Conservation (phyloP, 148 eudicot genomes). For the Chenopodium suecicum region DNA sequence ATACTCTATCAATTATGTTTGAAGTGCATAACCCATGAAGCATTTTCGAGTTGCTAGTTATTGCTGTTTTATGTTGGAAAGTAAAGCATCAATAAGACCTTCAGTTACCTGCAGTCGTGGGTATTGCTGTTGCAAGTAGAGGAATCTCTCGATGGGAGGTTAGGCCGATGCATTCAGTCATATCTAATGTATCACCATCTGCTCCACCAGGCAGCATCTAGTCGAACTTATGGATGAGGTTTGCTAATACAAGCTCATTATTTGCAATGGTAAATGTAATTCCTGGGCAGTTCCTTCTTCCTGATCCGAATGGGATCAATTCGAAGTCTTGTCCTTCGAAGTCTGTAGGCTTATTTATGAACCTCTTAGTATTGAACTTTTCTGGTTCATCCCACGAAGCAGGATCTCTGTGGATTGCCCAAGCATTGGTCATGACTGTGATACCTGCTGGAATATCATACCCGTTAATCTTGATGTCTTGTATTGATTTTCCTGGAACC, state of each 20-base stretch:
- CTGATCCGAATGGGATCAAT: slow-evolving; percentile 35
- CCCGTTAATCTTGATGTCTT: slow-evolving; percentile 12
- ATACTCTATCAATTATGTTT: background rate
- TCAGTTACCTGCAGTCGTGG: background rate
- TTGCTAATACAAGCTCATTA: slow-evolving; percentile 27
- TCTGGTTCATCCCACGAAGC: slow-evolving; percentile 23
- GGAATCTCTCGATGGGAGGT: slow-evolving; percentile 17
- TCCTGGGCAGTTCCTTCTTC: slow-evolving; percentile 31
- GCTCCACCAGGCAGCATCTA: slow-evolving; percentile 24
- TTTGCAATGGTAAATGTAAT: slow-evolving; percentile 16
- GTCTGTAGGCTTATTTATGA: slow-evolving; percentile 17
- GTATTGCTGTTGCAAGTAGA: slow-evolving; percentile 20
- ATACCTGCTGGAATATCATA: slow-evolving; percentile 23
- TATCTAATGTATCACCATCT: slow-evolving; percentile 13
- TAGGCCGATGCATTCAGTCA: slow-evolving; percentile 19
- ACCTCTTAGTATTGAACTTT: slow-evolving; percentile 21
- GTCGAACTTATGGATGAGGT: slow-evolving; percentile 27
- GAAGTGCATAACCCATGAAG: background rate
- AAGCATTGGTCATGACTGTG: slow-evolving; percentile 20
- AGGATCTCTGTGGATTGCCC: slow-evolving; percentile 34
- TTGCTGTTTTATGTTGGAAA: background rate
- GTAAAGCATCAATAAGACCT: background rate
- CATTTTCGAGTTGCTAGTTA: background rate
- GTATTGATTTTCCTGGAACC: slow-evolving; percentile 13
- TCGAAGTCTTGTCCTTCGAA: slow-evolving; percentile 27